Base-by-base conservation (phyloP, 1,284 basidiomycete species). In the Papiliotrema terrestris region DNA sequence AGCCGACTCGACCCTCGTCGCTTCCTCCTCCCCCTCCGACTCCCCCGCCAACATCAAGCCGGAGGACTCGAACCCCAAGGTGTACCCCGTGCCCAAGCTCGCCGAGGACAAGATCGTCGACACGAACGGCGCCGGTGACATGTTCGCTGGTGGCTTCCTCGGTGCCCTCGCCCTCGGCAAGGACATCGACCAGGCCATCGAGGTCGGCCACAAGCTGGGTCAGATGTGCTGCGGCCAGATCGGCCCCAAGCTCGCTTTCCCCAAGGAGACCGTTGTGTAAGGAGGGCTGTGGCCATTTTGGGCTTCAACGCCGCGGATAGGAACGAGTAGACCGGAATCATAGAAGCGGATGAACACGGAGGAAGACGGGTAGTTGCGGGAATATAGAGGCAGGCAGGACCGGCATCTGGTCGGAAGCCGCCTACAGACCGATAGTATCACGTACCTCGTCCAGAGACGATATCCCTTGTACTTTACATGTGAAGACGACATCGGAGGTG, bases 121-220 rank as follows among this genome's bases (percentile, higher is more conserved):
- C 78, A 99, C 96, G 55, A 99, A 98, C 78, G 96, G 91, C 51
- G 96, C 96, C n/a, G 96, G 96, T 51, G 96, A 99, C 76, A 93
- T 92, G 50, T 98, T 98, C 67, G 92, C 93, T n/a, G 96, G 96
- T 60, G 96, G 91, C 47, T 94, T 98, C 81, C 75, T 98, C 49
- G 96, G 90, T 49, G 94, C 88, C 1, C 82, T 86, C 51, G 86
- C 92, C 49, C 76, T 83, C 42, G 93, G 91, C 23, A 97, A 92
- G 83, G 78, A 71, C 45, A 72, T 94, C 48, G 86, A 89, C 42
- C 86, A 91, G 74, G 84, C 83, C 54, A 83, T 98, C 60, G 83
- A 89, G 75, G 84, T 84, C 43, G 96, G 95, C 2, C 95, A 98
- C 80, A 88, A 87, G 78, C 75, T 98, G 67, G 95, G 89, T 55